Conservation (phyloP, 1,284 basidiomycete genomes). For the Agroathelia rolfsii region DNA sequence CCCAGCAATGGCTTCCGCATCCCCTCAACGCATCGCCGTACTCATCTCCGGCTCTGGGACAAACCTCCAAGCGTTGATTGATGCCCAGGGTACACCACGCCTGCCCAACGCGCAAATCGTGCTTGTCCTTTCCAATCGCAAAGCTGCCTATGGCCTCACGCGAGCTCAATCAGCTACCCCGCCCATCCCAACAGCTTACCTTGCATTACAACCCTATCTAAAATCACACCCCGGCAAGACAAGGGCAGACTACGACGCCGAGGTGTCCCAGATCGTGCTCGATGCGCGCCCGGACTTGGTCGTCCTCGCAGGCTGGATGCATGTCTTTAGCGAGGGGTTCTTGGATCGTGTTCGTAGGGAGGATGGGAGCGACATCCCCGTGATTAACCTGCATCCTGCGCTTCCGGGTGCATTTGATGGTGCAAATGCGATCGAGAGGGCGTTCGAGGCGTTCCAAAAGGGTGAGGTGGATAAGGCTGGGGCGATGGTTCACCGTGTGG, state of each 20-base stretch:
- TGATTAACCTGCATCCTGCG: slow-evolving; percentile 96
- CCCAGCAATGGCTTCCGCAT: too few species aligned
- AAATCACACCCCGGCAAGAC: slow-evolving; percentile 68
- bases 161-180: slow-evolving; percentile 65
- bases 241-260: slow-evolving; percentile 79
- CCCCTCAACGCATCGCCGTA: slow-evolving; percentile 41
- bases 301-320: slow-evolving; percentile 97
- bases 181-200: slow-evolving; percentile 76
- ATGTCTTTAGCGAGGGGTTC: slow-evolving; percentile 62
- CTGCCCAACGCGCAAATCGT: slow-evolving; percentile 66
- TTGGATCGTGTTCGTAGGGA: slow-evolving; percentile 40
- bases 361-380: slow-evolving; percentile 48
- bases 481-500: slow-evolving; percentile 91
- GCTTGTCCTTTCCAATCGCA: slow-evolving; percentile 87
- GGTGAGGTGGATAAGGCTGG: slow-evolving; percentile 76
- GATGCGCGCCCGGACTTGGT: slow-evolving; percentile 69
- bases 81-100: slow-evolving; percentile 61
- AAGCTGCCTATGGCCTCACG: slow-evolving; percentile 82
- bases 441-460: slow-evolving; percentile 80
- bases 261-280: slow-evolving; percentile 70
- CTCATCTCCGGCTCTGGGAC: slow-evolving; percentile 84
- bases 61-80: slow-evolving; percentile 93
- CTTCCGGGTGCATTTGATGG: slow-evolving; percentile 94
- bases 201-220: slow-evolving; percentile 80
- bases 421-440: slow-evolving; percentile 80